These are phyloP conservation scores for Starmerella vitae DNA, from an alignment of 805 yeast species.

Conservation along the genomic window DNA sequence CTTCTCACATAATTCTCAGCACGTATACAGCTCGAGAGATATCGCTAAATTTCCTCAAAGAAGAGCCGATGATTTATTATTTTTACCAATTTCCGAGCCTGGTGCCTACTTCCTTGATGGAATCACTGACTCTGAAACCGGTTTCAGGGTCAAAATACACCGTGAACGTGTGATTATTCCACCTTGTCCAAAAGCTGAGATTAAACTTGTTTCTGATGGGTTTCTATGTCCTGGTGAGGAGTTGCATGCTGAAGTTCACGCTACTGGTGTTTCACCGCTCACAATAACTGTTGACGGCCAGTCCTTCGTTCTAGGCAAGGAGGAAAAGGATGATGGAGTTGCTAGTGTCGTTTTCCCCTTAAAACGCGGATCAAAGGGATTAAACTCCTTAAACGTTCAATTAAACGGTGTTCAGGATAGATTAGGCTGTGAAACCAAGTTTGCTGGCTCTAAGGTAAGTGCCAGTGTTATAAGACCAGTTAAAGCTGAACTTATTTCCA, in stretches of 20 bases:
- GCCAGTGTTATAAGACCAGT: neutral
- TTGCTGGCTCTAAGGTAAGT: neutral
- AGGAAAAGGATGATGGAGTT: slow-evolving; percentile 4
- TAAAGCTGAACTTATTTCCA: neutral
- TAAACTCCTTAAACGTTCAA: neutral
- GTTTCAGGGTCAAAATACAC: slow-evolving; percentile 36
- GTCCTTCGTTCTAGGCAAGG: slow-evolving; percentile 10
- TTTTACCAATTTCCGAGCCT: slow-evolving; percentile 49
- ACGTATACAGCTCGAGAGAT: slow-evolving; percentile 47
- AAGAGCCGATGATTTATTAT: slow-evolving; percentile 26
- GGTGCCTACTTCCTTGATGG: slow-evolving; percentile 64
- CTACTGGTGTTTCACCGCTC: slow-evolving; percentile 70
- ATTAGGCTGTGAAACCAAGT: neutral
- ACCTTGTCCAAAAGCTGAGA: slow-evolving; percentile 60
- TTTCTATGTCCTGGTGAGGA: slow-evolving; percentile 44
- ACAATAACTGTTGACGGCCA: slow-evolving; percentile 30
- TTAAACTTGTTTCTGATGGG: slow-evolving; percentile 29
- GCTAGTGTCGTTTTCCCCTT: neutral
- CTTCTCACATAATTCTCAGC: neutral
- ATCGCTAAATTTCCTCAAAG: slow-evolving; percentile 30
- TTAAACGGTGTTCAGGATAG: neutral
- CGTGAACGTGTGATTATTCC: slow-evolving; percentile 45
- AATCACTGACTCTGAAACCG: slow-evolving; percentile 51
- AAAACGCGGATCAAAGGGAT: neutral
- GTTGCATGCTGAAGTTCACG: slow-evolving; percentile 41